Evolutionary conservation across 2,329 filamentous ascomycete species (phyloP).

Genomic region (Scytalidium lignicola): DNA sequence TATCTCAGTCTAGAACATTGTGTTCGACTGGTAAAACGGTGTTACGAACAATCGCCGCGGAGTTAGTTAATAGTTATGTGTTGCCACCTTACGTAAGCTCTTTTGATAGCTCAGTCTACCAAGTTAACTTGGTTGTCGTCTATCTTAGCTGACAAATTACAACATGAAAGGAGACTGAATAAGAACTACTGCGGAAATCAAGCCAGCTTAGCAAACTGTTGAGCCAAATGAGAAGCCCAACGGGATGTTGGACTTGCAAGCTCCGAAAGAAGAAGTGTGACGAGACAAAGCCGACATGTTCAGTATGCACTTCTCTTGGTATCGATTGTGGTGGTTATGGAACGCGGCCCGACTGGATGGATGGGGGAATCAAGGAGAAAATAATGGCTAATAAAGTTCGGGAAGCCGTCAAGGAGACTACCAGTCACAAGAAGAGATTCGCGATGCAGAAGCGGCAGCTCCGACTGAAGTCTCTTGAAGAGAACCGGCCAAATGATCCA

Average conservation of each 20-base stretch:
- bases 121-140: too few relatives aligned
- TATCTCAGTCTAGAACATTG: too few relatives aligned
- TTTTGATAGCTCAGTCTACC: too few relatives aligned
- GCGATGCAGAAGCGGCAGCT: slow-evolving; percentile 3
- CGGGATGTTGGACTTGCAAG: slow-evolving; percentile 59
- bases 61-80: too few relatives aligned
- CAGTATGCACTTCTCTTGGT: slow-evolving; percentile 51
- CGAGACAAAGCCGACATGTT: slow-evolving; percentile 53
- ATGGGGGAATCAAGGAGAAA: slow-evolving; percentile 30
- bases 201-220: background rate
- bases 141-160: too few relatives aligned
- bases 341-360: slow-evolving; percentile 20
- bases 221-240: slow-evolving; percentile 2
- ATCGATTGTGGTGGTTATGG: slow-evolving; percentile 50
- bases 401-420: slow-evolving; percentile 47
- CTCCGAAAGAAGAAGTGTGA: slow-evolving; percentile 61
- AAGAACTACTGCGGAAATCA: too few relatives aligned
- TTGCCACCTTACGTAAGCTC: too few relatives aligned
- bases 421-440: slow-evolving; percentile 28
- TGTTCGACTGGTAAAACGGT: too few relatives aligned
- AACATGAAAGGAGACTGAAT: too few relatives aligned
- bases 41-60: too few relatives aligned
- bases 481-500: background rate
- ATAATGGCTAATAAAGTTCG: slow-evolving; percentile 47
- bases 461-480: background rate